Evolutionary conservation across 2,329 filamentous ascomycete genomes (phyloP), one percentile per base, ranked within the genome.

Genomic region (Xylariaceae sp.): DNA sequence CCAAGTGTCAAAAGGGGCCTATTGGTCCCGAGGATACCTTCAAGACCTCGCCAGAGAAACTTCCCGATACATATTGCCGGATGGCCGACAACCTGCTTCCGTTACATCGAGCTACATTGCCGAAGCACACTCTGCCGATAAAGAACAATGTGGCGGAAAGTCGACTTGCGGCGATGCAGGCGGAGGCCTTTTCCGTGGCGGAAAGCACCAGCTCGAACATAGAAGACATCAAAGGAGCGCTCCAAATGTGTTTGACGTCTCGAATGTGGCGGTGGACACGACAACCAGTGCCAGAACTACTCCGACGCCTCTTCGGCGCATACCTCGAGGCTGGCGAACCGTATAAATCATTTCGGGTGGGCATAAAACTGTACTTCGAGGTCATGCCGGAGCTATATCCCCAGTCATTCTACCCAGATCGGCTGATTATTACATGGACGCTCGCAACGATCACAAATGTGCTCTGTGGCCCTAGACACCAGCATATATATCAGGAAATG

Each of bases 1-100:
- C 50, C 34, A 74, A 72, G 52, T 77, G 73, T 48, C 49, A 59
- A 39, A 62, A 59, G 57, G 68, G 66, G 3, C 44, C 60, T 12
- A 58, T 53, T 2, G 53, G 57, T 9, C 52, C 55, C 9, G 65
- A 72, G 60, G 70, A 74, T 44, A 56, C 56, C 12, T 71, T 69
- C 52, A 32, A 45, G 9, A 48, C 43, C 34, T 39, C 26, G 34
- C 45, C 49, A 6, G 45, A 52, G 16, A 50, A 56, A n/a, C 36
- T 57, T 13, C 34, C 37, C 17, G 33, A 17, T 8, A 43, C 50
- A 28, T 50, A 53, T 22, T 37, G 39, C 33, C 38, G 44, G 13
- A 19, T 44, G 2, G 55, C 54, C 19, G 55, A 58, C 33, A 31
- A 34, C 17, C 45, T 58, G 8, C 13, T 50, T 34, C 19, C 38